phyloP scores from a whole-genome alignment of 148 eudicot species.

The Rheum nobile region DNA sequence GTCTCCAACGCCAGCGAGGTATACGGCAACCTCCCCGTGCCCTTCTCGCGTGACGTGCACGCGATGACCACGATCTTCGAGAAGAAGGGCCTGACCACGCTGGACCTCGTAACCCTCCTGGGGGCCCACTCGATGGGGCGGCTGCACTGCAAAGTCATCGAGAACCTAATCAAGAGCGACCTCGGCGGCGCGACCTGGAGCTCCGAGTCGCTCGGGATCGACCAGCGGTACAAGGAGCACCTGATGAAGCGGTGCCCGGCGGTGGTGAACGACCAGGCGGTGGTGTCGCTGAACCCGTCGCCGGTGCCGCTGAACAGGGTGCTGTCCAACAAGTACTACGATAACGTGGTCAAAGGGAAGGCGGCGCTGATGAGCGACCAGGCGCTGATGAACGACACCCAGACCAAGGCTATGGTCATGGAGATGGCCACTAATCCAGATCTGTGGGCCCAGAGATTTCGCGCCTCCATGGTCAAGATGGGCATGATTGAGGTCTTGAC shows the following conservation, averaged over 20 bases:
- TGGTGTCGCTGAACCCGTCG: conserved; percentile 1
- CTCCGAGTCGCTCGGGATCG: background rate
- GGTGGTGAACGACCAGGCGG: background rate
- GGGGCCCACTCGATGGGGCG: conserved; percentile 35
- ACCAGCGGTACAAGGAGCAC: background rate
- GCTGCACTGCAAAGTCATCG: conserved; percentile 17
- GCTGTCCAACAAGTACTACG: conserved; percentile 16
- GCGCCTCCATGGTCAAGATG: background rate
- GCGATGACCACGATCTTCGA: conserved; percentile 6
- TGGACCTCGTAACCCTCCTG: conserved; percentile 21
- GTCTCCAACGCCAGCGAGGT: conserved; percentile 9
- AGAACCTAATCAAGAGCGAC: background rate
- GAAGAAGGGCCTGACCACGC: conserved; percentile 18
- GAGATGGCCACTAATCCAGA: background rate
- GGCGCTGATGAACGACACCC: conserved; percentile 8
- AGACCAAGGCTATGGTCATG: background rate
- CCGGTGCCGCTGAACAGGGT: too few relatives aligned
- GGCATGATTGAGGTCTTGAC: background rate
- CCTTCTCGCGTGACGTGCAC: background rate
- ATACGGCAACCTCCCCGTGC: conserved; percentile 14
- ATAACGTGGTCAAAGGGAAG: conserved; percentile 11
- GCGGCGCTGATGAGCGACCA: conserved; percentile 19
- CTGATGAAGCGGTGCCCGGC: conserved; percentile 7
- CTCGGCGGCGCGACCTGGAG: background rate
- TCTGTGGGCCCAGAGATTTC: background rate